Conservation (phyloP, 176 grass and related monocot species). For the Oryza australiensis region DNA sequence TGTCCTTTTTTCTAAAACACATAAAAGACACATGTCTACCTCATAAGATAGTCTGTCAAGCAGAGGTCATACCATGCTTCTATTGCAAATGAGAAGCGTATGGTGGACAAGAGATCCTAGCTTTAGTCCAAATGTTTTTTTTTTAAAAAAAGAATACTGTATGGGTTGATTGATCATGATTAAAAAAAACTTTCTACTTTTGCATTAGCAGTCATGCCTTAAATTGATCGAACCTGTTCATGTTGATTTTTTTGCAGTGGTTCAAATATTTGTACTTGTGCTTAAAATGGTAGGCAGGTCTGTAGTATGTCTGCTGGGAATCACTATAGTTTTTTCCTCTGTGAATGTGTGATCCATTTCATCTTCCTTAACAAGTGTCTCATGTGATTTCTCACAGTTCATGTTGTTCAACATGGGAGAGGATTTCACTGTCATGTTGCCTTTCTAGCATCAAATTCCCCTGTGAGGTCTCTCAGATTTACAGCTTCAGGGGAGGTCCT, state of each 20-base stretch:
- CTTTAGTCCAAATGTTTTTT: constrained; percentile 1
- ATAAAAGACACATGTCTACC: not conserved
- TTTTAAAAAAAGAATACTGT: not conserved
- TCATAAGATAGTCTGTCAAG: constrained; percentile 1
- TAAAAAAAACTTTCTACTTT: not conserved
- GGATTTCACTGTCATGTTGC: constrained; percentile 79
- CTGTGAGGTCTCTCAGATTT: constrained; percentile 54
- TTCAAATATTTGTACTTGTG: constrained; percentile 13
- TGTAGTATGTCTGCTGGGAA: not conserved
- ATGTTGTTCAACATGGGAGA: constrained; percentile 65
- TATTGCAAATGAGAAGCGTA: not conserved
- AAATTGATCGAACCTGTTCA: constrained; percentile 27
- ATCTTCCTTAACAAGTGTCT: constrained; percentile 29
- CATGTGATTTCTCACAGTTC: constrained; percentile 44
- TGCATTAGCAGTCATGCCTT: not conserved
- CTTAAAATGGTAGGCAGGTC: constrained; percentile 13
- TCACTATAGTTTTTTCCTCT: constrained; percentile 19
- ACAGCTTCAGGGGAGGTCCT: constrained; percentile 55
- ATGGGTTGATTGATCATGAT: not conserved
- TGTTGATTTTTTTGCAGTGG: constrained; percentile 1
- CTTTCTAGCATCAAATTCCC: constrained; percentile 56
- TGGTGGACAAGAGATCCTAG: not conserved
- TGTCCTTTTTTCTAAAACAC: not conserved
- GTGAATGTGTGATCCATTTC: not conserved
- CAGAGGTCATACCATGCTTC: not conserved